Base-by-base conservation (phyloP, 352 stramenopile genomes). In the Globisporangium polare region DNA sequence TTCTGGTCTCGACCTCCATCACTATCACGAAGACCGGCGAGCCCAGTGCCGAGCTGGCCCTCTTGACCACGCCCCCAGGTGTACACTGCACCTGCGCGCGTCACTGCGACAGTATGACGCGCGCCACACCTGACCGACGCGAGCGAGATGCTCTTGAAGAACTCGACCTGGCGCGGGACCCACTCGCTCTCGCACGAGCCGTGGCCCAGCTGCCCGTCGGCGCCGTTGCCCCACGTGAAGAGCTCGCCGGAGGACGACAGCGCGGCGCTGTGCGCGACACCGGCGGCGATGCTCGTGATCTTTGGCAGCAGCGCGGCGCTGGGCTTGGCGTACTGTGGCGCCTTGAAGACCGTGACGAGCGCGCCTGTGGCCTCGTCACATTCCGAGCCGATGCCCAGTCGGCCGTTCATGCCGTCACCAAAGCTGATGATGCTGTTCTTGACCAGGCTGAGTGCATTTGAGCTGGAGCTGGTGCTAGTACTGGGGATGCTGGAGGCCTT, bases 401-500 rank as follows among this genome's bases (percentile, higher is more conserved):
- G 69, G 1, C 82, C 82, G 39, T 92, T 88, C 66, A 86, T 80
- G 8, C 78, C 78, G 55, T 92, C 82, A 2, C 82, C 82, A 60
- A 89, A 92, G 0, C 73, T 67, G 12, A 92, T 76, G 50, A 92
- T 74, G 22, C 74, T 63, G 12, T 66, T 74, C 64, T 76, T 80
- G 5, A 37, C 24, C 6, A 66, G 55, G 18, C 43, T 66, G 12
- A 18, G 37, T 13, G 37, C 3, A 18, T 43, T 24, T 5, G n/a
- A 27, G 9, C 18, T 39, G 33, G 35, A 52, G 9, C 5, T 17
- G 20, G 29, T 33, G 29, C 29, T 33, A 33, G 29, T 33, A 33
- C 39, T 18, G 49, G 24, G 10, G 24, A 35, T 33, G 27, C 46
- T 52, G 22, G 24, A 13, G 0, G 55, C 43, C 26, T 58, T 59